Base-by-base conservation (phyloP, 2,329 filamentous ascomycete species). In the Clarireedia homoeocarpa region DNA sequence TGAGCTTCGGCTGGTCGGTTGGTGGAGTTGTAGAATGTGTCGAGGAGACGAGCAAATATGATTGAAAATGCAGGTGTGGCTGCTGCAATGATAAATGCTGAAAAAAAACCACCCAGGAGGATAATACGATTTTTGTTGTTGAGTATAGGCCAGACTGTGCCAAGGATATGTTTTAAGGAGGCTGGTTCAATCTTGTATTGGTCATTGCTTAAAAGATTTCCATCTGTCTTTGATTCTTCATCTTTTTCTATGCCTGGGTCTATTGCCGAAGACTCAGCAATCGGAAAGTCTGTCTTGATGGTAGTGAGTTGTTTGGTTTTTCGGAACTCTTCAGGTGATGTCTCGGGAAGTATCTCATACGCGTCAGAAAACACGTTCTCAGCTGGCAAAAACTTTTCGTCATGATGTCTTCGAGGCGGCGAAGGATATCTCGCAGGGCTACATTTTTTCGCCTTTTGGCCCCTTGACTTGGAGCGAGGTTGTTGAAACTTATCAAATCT, bases 21-120 rank as follows among this genome's bases (percentile, higher is more conserved):
- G 7, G 52, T 53, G 0, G 70, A 70, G 0, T 79, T 69, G 70
- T 86, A 89, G 67, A 94, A 89, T 0, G 84, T 84, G 2, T 75
- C 72, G 0, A 95, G 77, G 0, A 96, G 77, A 55, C 85, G 81
- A 0, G 89, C 82, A 51, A 96, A 84, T 7, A 87, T 75, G 67
- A 80, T 90, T 0, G 89, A 86, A 64, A 96, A 96, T 0, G 82
- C 73, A 0, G 91, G 67, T 4, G 66, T 69, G 20, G 59, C 51
- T 24, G 56, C 61, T 17, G 62, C 65, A 38, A 66, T 60, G 15
- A 64, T 55, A 6, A 67, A 58, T 3, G 66, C 60, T 14, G 61
- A 53, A 0, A 80, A n/a, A 9, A 89, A 71, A 1, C 84, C 89
- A 2, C 80, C 53, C 0, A 85, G 27, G 0, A 95, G 72, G 12